Evolutionary conservation across 148 eudicot species (phyloP), one percentile per base, ranked within the genome.

Genomic region (Limonium bicolor): DNA sequence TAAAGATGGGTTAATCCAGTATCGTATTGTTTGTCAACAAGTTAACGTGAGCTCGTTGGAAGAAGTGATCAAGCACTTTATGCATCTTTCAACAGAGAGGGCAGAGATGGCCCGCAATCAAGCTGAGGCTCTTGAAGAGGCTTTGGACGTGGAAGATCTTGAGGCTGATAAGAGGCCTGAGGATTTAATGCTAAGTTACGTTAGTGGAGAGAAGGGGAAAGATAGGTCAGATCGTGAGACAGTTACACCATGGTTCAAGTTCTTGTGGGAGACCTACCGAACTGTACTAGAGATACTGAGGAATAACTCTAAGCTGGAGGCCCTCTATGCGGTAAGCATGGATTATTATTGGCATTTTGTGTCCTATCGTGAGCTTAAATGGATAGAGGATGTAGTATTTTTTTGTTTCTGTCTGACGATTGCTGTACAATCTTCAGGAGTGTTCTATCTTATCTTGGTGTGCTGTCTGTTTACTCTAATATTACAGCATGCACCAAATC

Each of bases 231-330:
- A 88, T 40, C 86, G 92, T 10, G 94, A 88, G 62, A 78, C 79
- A 60, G 94, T 87, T 33, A 87, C 96, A 12, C 96, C 96, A 1
- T 87, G 96, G 86, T 87, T 87, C 57, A 87, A 82, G 45, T 87
- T 82, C 48, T 55, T 82, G 60, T 87, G 96, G 96, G 96, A 87
- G 61, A 87, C 96, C 1, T 87, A 87, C 58, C 62, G 96, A 63
- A 82, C 86, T 5, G 90, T 87, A 36, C 61, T 82, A 13, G 96
- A 87, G 53, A 79, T 87, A 21, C 50, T 87, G 40, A 69, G 94
- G 49, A 87, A 87, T 68, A 87, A 87, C 69, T 82, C 96, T 18
- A 87, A 76, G 41, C 53, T 87, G 74, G 94, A 83, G 67, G 71
- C 51, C 25, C 80, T 87, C 20, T 87, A 80, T 65, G 86, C 94